These are phyloP conservation scores for Nakazawaea sp. DNA, from an alignment of 805 yeast genomes.

Conservation along the genomic window DNA sequence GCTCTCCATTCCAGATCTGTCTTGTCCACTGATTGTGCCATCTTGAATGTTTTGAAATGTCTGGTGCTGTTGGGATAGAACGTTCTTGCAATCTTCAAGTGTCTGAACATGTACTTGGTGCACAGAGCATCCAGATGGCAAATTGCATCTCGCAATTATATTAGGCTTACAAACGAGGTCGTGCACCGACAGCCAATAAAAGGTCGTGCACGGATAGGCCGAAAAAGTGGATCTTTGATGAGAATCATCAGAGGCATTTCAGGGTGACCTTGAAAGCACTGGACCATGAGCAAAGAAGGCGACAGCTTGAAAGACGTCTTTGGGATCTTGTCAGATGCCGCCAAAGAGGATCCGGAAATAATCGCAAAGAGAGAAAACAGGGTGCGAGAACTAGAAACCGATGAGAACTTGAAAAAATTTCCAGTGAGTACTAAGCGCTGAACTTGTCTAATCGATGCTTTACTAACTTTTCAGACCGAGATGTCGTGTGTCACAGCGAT, in stretches of 20 bases:
- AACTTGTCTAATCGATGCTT: background rate
- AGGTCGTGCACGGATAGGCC: background rate
- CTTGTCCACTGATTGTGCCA: constrained; percentile 11
- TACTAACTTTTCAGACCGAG: constrained; percentile 19
- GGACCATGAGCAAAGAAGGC: background rate
- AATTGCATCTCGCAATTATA: no score
- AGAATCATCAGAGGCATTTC: no score
- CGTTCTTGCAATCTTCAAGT: no score
- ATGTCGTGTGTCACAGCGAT: constrained; percentile 77
- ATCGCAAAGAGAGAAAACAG: constrained; percentile 4
- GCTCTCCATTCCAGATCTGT: constrained; percentile 75
- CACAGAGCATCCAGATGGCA: no score
- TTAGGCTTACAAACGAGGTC: no score
- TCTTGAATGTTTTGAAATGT: no score
- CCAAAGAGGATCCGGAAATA: constrained; percentile 5
- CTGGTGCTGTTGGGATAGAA: no score
- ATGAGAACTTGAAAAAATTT: constrained; percentile 17
- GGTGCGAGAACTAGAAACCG: constrained; percentile 7
- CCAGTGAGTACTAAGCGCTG: constrained; percentile 23
- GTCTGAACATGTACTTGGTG: no score
- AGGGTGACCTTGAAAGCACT: no score
- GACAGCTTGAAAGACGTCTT: constrained; percentile 10
- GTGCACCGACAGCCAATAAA: no score
- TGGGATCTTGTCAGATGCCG: constrained; percentile 5
- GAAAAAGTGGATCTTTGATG: background rate